Evolutionary conservation across 164 flowering plant genomes (phyloP), one percentile per base, ranked within the genome.

Genomic region (Aristolochia contorta): DNA sequence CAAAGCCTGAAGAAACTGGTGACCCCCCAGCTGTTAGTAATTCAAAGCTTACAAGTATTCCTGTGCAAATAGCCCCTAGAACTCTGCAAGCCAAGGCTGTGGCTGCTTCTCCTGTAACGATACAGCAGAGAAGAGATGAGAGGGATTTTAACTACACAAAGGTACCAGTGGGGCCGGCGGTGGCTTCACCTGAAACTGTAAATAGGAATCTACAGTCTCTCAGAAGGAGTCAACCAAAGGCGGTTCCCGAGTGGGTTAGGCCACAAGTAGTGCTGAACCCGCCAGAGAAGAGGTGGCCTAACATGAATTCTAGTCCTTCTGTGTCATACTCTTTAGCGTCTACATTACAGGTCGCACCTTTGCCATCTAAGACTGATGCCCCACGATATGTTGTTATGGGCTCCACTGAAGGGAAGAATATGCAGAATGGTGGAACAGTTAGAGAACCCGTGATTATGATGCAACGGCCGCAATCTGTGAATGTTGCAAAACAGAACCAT

Each of bases 391-490:
- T 68, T 22, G 63, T 62, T 41, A 71, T 72, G 59, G 84, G 84
- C 33, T 53, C 56, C 14, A 75, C 59, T 60, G 91, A 80, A 46
- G 63, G 64, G 37, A 85, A 78, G 69, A 74, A 63, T 54, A 61
- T 72, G 59, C 82, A 71, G 59, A 37, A 7, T 37, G 67, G 69
- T 23, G 79, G 77, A 47, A 21, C 77, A 3, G 57, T 75, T 14
- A 86, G 85, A 67, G 96, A 86, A 59, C 88, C 92, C 12, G 78
- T 82, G 47, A 76, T 75, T n/a, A 63, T 86, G 86, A 82, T 82
- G 85, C 96, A 88, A 75, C 85, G 85, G 2, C 84, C 85, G 0
- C 86, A 81, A 49, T 69, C 88, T 50, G 67, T 70, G 18, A 80
- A 72, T 65, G 52, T 58, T 63, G 52, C 58, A 33, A 81, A 80